Conservation (phyloP, 2,329 filamentous ascomycete species). For the Colletotrichum chlorophyti region DNA sequence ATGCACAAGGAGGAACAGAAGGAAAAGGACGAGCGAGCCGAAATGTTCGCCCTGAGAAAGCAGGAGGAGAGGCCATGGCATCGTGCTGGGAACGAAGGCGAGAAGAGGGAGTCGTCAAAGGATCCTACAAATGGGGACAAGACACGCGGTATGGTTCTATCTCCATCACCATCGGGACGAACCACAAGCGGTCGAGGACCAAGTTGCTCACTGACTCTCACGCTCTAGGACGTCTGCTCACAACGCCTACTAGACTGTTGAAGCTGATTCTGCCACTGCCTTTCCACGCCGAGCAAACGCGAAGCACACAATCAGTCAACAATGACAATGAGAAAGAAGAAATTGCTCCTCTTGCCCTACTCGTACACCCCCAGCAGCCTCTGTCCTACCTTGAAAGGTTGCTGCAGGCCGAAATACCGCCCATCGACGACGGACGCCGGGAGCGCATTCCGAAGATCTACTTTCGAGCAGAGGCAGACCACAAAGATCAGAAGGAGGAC, state of each 20-base stretch:
- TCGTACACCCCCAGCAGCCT: conserved; percentile 89
- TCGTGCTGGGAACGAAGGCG: conserved; percentile 61
- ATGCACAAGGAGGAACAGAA: conserved; percentile 33
- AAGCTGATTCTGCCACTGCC: conserved; percentile 81
- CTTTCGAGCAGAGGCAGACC: conserved; percentile 80
- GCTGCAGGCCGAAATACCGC: conserved; percentile 85
- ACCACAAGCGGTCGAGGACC: too few relatives aligned
- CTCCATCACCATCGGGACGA: background rate
- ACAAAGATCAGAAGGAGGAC: conserved; percentile 40
- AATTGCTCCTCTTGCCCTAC: conserved; percentile 84
- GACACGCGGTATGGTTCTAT: conserved; percentile 38
- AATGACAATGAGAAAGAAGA: conserved; percentile 41
- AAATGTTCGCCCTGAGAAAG: conserved; percentile 55
- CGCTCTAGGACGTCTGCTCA: conserved; percentile 73
- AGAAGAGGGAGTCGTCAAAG: conserved; percentile 39
- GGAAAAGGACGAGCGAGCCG: conserved; percentile 42
- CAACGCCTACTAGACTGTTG: conserved; percentile 79
- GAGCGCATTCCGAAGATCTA: conserved; percentile 76
- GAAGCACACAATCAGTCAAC: background rate
- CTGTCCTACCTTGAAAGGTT: conserved; percentile 88
- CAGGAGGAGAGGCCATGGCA: conserved; percentile 72
- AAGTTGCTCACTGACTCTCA: background rate
- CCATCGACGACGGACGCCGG: conserved; percentile 67
- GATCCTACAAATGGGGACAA: conserved; percentile 33
- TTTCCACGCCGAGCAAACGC: conserved; percentile 33